Evolutionary conservation across 805 yeast species (phyloP), one percentile per base, ranked within the genome.

Genomic region (Starmerella kuoi): DNA sequence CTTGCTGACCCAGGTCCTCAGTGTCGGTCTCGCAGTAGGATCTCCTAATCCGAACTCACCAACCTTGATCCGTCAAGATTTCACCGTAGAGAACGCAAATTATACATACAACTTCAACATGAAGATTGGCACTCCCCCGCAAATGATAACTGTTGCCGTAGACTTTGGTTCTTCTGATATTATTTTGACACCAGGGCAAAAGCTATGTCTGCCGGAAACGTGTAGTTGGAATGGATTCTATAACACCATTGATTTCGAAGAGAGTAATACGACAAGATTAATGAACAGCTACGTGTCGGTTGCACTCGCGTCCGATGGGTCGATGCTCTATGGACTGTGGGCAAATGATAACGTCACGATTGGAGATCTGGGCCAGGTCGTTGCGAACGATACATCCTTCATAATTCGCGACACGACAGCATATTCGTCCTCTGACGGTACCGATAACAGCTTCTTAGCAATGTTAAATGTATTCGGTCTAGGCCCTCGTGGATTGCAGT

Each of bases 91-190:
- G 8, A 14, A 15, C 20, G 17, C 24, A 2, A 40, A 34, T 19
- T 23, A 26, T 25, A 21, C 42, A 9, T 46, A 37, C 23, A 14
- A 12, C 14, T 31, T 40, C 41, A 35, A 40, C 28, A 30, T 46
- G 5, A 12, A 17, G 2, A 20, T 48, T 1, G 52, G 52, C 14
- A 43, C 47, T 3, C 52, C 52, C 9, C 44, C 44, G 20, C 50
- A 46, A 27, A 31, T 21, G 24, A 28, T 43, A 11, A 20, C 42
- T 8, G 50, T 40, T 9, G 18, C 20, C 25, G 38, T 46, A 3
- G 52, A 48, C 33, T 48, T 38, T 30, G 52, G 43, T 12, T 36
- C 51, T 5, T 50, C 52, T 17, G 50, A 48, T 17, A 28, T 48
- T n/a, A 6, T 39, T 11, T 15, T 43, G 11, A 28, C 23, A 17